Conservation (phyloP, 352 stramenopile genomes). For the Phytophthora sansomeana region DNA sequence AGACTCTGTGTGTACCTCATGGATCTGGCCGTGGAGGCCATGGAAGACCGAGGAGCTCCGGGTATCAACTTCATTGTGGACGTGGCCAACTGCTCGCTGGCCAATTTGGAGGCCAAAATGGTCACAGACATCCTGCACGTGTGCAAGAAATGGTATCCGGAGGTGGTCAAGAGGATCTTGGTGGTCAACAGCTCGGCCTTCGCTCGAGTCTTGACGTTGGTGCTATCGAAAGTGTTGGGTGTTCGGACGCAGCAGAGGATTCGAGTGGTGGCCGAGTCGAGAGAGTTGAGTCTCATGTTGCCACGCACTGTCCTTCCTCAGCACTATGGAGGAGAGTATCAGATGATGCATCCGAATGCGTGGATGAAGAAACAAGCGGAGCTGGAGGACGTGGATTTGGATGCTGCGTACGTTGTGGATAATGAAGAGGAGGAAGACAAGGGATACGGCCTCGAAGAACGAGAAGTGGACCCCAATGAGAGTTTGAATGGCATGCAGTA, state of each 20-base stretch:
- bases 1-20: conserved; percentile 80
- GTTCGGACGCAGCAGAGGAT: conserved; percentile 60
- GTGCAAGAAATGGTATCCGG: conserved; percentile 70
- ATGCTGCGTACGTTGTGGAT: conserved; percentile 32
- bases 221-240: conserved; percentile 59
- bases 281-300: conserved; percentile 64
- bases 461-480: conserved; percentile 28
- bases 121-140: conserved; percentile 70
- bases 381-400: conserved; percentile 73
- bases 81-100: conserved; percentile 53
- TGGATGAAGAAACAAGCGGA: conserved; percentile 81
- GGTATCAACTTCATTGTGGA: conserved; percentile 79
- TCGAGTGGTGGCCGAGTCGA: conserved; percentile 48
- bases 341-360: conserved; percentile 51
- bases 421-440: conserved; percentile 54
- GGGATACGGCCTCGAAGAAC: conserved; percentile 45
- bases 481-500: conserved; percentile 89
- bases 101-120: conserved; percentile 67
- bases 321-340: conserved; percentile 69
- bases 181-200: conserved; percentile 72
- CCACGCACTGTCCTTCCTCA: conserved; percentile 55
- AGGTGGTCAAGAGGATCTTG: conserved; percentile 66
- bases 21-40: conserved; percentile 74
- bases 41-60: conserved; percentile 72
- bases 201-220: conserved; percentile 58